Base-by-base conservation (phyloP, 345 rosid genomes). In the Populus euphratica region DNA sequence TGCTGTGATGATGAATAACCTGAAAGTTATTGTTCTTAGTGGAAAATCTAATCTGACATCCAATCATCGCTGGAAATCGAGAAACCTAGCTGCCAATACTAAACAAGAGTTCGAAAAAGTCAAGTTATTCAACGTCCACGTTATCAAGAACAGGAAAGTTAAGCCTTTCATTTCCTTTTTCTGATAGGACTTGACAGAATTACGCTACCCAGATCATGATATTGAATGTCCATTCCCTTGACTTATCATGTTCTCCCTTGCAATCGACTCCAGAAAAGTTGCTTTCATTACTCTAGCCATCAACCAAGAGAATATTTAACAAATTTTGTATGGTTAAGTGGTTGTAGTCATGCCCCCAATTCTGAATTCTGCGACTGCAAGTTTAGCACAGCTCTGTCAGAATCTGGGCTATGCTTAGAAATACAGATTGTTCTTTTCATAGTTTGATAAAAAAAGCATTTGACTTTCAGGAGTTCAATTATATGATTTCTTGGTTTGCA, bases 191-290 rank as follows among this genome's bases (percentile, higher is more conserved):
- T 36, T 47, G 50, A 41, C 13, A 79, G 59, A 29, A 68, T 68
- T 68, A 73, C 62, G 74, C n/a, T 54, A 73, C 35, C 76, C 43
- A 52, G 6, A 35, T 70, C 35, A 71, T 72, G 39, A 36, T 73
- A 36, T 18, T 50, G 11, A 20, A 29, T 72, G 67, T 38, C 59
- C 7, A 17, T 52, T 76, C 38, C 36, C 27, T 52, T 59, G 74
- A 69, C 79, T 56, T 4, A 25, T 39, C 70, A 23, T 38, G 21
- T 27, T 78, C 36, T 79, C 33, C 66, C 81, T 65, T 78, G 8
- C 36, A 65, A 5, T 25, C 33, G 66, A 78, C 76, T 72, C 72
- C 80, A 64, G 2, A 1, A 33, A 49, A 8, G 0, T 41, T 41
- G 44, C 3, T 41, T 10, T 41, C 44, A 41, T 41, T 10, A 41